Evolutionary conservation across 768 basidiomycete genomes (phyloP).

Genomic region (Pluteus cervinus): DNA sequence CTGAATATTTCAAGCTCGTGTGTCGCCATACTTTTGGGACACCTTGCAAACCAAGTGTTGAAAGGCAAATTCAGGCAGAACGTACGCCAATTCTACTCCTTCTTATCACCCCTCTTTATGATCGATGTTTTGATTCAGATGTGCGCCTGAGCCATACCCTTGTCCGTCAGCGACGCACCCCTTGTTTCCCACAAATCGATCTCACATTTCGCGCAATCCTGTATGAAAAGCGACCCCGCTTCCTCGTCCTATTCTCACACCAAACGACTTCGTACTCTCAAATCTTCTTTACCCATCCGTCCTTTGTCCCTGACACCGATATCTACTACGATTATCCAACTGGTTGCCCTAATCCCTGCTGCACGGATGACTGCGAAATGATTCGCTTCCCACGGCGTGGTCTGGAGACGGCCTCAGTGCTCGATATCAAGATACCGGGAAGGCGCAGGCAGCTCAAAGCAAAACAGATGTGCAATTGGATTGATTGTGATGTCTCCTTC

Average conservation of each 20-base stretch:
- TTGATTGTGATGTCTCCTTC: conserved; percentile 64
- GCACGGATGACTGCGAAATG: conserved; percentile 79
- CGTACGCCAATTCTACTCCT: conserved; percentile 35
- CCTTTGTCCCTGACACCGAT: conserved; percentile 65
- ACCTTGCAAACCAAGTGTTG: conserved; percentile 59
- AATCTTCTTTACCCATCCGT: conserved; percentile 69
- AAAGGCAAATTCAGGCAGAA: conserved; percentile 62
- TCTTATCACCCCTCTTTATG: conserved; percentile 5
- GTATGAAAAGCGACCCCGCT: conserved; percentile 70
- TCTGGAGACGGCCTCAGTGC: conserved; percentile 51
- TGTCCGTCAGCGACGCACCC: conserved; percentile 62
- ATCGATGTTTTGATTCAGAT: conserved; percentile 24
- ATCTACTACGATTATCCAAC: conserved; percentile 76
- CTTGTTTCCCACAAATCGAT: conserved; percentile 81
- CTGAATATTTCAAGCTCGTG: conserved; percentile 73
- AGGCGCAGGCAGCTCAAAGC: conserved; percentile 43
- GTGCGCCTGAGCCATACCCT: conserved; percentile 66
- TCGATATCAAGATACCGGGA: conserved; percentile 56
- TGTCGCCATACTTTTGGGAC: conserved; percentile 60
- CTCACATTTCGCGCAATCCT: conserved; percentile 71
- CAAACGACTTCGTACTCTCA: conserved; percentile 79
- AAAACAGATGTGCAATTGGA: conserved; percentile 79
- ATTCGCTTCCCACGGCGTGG: conserved; percentile 71
- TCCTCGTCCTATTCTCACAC: conserved; percentile 73
- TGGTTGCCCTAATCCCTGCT: conserved; percentile 74